phyloP scores from a whole-genome alignment of 768 basidiomycete species.

The Multifurca ochricompacta region DNA sequence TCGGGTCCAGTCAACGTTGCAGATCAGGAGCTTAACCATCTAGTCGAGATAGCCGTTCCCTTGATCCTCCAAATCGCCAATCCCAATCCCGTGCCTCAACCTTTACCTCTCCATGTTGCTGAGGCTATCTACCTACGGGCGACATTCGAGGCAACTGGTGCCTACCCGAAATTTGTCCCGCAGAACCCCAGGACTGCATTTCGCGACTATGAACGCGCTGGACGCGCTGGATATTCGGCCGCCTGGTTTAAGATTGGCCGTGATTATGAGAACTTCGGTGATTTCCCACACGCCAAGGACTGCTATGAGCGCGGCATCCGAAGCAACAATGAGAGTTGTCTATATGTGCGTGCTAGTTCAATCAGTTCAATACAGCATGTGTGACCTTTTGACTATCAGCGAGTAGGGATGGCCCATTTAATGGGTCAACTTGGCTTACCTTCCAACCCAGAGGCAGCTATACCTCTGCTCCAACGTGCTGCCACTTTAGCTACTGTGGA shows the following conservation, averaged over 20 bases:
- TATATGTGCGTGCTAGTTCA: conserved; percentile 43
- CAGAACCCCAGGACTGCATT: conserved; percentile 77
- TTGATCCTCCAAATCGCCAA: conserved; percentile 52
- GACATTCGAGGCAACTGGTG: conserved; percentile 63
- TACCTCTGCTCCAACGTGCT: conserved; percentile 70
- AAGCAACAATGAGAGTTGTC: conserved; percentile 66
- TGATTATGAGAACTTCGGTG: conserved; percentile 86
- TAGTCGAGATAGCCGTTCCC: conserved; percentile 58
- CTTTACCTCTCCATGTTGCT: conserved; percentile 40
- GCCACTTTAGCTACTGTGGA: conserved; percentile 66
- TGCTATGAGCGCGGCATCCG: conserved; percentile 83
- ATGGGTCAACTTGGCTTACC: conserved; percentile 76
- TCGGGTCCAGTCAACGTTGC: conserved; percentile 46
- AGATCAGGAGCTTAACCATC: conserved; percentile 51
- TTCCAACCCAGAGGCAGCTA: conserved; percentile 44
- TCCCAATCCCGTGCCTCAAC: conserved; percentile 28
- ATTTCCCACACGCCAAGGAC: conserved; percentile 62
- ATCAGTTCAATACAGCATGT: conserved; percentile 13
- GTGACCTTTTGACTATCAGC: conserved; percentile 35
- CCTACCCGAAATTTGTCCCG: conserved; percentile 54
- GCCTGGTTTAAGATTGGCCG: conserved; percentile 91
- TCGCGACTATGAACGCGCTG: conserved; percentile 81
- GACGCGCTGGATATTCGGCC: conserved; percentile 63
- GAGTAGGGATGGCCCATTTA: conserved; percentile 88
- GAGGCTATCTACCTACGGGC: conserved; percentile 76